Evolutionary conservation across 495 filamentous ascomycete genomes (phyloP).

Genomic region (Penicillium manginii): DNA sequence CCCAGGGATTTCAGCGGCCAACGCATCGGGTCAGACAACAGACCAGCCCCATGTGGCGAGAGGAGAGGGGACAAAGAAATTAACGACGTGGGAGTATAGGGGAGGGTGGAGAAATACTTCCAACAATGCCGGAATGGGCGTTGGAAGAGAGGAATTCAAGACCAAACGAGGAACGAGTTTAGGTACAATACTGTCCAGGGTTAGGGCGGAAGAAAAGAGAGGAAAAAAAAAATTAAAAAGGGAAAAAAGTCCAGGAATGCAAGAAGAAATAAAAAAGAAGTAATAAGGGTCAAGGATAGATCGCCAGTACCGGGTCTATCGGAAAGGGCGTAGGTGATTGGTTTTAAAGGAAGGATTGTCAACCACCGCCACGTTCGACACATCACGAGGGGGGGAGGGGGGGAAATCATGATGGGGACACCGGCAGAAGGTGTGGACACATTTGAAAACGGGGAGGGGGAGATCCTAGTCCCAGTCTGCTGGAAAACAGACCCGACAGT

Average conservation of each 20-base stretch:
- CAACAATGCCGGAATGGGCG: constrained; percentile 1
- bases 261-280: not conserved
- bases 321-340: constrained; percentile 21
- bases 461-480: constrained; percentile 2
- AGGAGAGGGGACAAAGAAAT: constrained; percentile 5
- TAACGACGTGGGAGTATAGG: constrained; percentile 3
- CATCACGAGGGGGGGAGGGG: constrained; percentile 26
- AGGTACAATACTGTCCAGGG: not conserved
- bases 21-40: constrained; percentile 16
- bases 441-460: not conserved
- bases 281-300: constrained; percentile 3
- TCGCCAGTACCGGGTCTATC: constrained; percentile 10
- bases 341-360: constrained; percentile 13
- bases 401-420: constrained; percentile 7
- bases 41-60: constrained; percentile 20
- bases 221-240: constrained; percentile 3
- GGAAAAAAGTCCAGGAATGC: not conserved
- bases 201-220: not conserved
- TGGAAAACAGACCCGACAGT: constrained; percentile 4
- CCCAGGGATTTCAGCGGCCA: constrained; percentile 11
- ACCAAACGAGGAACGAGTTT: not conserved
- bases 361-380: constrained; percentile 34
- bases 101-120: constrained; percentile 1
- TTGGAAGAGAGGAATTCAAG: constrained; percentile 3
- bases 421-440: constrained; percentile 6